Base-by-base conservation (phyloP, 805 yeast species). In the Maudiozyma barnettii region DNA sequence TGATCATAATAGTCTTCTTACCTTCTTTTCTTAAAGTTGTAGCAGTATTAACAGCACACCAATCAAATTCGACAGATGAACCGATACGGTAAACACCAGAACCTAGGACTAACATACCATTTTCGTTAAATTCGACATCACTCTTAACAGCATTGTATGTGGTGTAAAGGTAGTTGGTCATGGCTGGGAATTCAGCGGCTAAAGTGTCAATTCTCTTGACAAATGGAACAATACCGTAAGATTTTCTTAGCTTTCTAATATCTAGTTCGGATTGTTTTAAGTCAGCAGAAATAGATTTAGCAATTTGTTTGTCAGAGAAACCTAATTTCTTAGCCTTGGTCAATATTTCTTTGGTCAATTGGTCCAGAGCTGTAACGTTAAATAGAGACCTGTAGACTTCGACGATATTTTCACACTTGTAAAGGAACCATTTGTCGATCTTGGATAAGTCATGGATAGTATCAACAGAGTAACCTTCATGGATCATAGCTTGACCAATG, bases 81-180 rank as follows among this genome's bases (percentile, higher is more conserved):
- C 99, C 99, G 67, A 91, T 91, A 70, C 99, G 81, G 78, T 91
- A 91, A 45, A 93, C 99, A 74, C 99, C 98, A n/a, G 97, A 89
- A 46, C 98, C 99, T 58, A 91, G 76, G 38, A 91, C 98, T 79
- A 93, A 73, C 51, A 93, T 84, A 63, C 98, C 98, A 55, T 85
- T 76, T 50, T 91, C 98, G 59, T 84, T 78, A 64, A 91, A 93
- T 41, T 73, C 77, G 43, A 91, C 82, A 67, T 91, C 99, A 55
- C 81, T 82, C 49, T 79, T 74, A 49, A 86, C 76, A 49, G 97
- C 99, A 63, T 90, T 91, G 72, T 91, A 91, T 43, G 99, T 91
- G 45, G 96, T 86, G 79, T 91, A 91, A 58, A 91, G 75, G 69
- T 91, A 91, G 75, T 91, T 91, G 47, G 99, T 91, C 60, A 82